A percentile compares a stretch with the other conserved stretches of the same genome.
Conservation (phyloP, 805 yeast genomes). For the Kurtzmaniella fragi region DNA sequence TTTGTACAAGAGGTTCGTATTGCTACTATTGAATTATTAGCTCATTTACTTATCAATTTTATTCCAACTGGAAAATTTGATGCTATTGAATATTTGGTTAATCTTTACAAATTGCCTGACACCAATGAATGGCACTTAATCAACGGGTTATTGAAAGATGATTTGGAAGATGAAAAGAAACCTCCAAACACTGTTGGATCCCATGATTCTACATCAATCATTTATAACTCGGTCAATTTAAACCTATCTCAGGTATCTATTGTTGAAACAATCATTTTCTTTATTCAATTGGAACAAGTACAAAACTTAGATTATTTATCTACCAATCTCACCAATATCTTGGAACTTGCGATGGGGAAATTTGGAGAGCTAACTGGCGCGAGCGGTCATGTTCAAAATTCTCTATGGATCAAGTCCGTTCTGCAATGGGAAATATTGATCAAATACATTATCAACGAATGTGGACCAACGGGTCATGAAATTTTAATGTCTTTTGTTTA, state of each 20-base stretch:
- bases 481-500: conserved; percentile 27
- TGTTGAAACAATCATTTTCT: conserved; percentile 29
- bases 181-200: conserved; percentile 10
- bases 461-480: conserved; percentile 35
- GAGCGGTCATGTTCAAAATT: conserved; percentile 25
- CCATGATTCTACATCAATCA: conserved; percentile 24
- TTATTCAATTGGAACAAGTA: conserved; percentile 36
- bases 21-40: conserved; percentile 31
- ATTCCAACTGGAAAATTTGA: conserved; percentile 35
- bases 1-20: conserved; percentile 30
- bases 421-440: conserved; percentile 25
- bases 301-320: conserved; percentile 35
- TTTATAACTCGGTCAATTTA: conserved; percentile 14
- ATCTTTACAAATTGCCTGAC: conserved; percentile 26
- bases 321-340: conserved; percentile 16
- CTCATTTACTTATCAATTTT: conserved; percentile 29
- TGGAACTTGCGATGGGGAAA: conserved; percentile 26
- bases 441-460: conserved; percentile 28
- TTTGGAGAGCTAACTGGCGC: conserved; percentile 18
- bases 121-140: conserved; percentile 27
- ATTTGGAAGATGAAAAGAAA: conserved; percentile 13
- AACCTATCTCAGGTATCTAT: conserved; percentile 25
- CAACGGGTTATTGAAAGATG: conserved; percentile 6
- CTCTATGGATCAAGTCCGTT: conserved; percentile 25
- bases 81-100: conserved; percentile 29